These are phyloP conservation scores for Phytophthora cajani DNA, from an alignment of 352 stramenopile species.

Conservation along the genomic window DNA sequence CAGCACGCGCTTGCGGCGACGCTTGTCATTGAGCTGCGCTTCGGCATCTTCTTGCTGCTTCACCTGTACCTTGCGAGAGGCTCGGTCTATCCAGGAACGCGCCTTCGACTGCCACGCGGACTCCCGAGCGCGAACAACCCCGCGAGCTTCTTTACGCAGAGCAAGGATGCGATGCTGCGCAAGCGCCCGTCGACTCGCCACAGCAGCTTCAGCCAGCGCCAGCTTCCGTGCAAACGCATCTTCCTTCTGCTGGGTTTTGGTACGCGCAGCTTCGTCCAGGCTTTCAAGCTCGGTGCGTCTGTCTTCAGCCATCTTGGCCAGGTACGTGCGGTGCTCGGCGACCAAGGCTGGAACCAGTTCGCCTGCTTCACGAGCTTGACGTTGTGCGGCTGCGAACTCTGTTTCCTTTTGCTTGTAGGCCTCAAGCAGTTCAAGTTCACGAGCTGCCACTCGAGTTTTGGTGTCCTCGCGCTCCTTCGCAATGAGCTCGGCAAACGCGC, in stretches of 20 bases:
- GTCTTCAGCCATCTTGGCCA: slow-evolving; percentile 85
- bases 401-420: slow-evolving; percentile 73
- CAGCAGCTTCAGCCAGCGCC: slow-evolving; percentile 68
- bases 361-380: slow-evolving; percentile 65
- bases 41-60: slow-evolving; percentile 92
- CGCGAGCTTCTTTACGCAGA: slow-evolving; percentile 81
- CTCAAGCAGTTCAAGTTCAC: slow-evolving; percentile 84
- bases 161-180: slow-evolving; percentile 77
- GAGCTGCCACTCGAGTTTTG: slow-evolving; percentile 56
- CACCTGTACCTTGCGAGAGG: slow-evolving; percentile 88
- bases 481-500: slow-evolving; percentile 72
- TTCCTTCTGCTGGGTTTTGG: slow-evolving; percentile 69
- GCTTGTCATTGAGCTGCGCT: slow-evolving; percentile 75
- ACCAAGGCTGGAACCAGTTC: slow-evolving; percentile 67
- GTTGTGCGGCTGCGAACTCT: slow-evolving; percentile 77
- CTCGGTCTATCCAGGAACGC: slow-evolving; percentile 86
- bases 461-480: slow-evolving; percentile 58
- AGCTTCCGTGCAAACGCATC: slow-evolving; percentile 85
- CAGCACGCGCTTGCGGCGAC: slow-evolving; percentile 69
- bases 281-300: slow-evolving; percentile 66
- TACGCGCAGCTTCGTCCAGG: slow-evolving; percentile 40
- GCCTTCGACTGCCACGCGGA: slow-evolving; percentile 84
- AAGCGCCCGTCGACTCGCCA: slow-evolving; percentile 74
- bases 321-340: slow-evolving; percentile 83
- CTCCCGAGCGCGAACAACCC: slow-evolving; percentile 73